Percentiles rank a stretch among this genome's conserved stretches.
Evolutionary conservation across 495 filamentous ascomycete species (phyloP).

Genomic region (Penicillium turbatum): DNA sequence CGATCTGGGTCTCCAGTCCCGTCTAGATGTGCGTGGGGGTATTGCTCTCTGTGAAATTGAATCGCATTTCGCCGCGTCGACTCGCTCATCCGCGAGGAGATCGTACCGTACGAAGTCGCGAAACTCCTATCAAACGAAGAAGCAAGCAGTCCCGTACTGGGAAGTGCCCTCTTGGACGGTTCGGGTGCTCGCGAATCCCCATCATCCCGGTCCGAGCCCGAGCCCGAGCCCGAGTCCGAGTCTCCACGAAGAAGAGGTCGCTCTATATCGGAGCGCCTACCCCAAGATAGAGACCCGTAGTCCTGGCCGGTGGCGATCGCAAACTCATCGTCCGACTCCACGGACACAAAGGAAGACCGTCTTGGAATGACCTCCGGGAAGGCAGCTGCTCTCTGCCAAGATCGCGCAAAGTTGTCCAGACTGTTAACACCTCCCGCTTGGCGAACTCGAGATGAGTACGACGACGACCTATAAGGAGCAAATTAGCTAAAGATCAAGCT

Average conservation of each 20-base stretch:
- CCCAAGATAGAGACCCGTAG: conserved; percentile 20
- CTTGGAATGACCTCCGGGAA: conserved; percentile 82
- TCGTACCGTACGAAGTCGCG: conserved; percentile 73
- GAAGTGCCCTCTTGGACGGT: conserved; percentile 19
- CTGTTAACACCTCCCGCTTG: conserved; percentile 89
- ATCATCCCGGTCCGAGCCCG: conserved; percentile 20
- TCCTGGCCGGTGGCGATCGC: conserved; percentile 26
- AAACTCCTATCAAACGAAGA: conserved; percentile 67
- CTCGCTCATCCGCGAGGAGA: conserved; percentile 63
- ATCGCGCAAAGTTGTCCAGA: conserved; percentile 89
- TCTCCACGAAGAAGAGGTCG: conserved; percentile 28
- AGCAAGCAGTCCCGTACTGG: conserved; percentile 24
- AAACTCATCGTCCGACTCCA: conserved; percentile 46
- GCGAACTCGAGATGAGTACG: conserved; percentile 70
- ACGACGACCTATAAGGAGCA: conserved; percentile 41
- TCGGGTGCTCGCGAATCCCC: conserved; percentile 11
- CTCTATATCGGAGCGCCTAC: conserved; percentile 22
- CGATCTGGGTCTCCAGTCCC: conserved; percentile 58
- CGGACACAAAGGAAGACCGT: conserved; percentile 63
- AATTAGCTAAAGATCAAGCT: neutral
- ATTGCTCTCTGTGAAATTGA: conserved; percentile 67
- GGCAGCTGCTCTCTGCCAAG: conserved; percentile 86
- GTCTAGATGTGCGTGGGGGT: conserved; percentile 55
- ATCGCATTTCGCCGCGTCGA: conserved; percentile 68
- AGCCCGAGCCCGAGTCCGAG: conserved; percentile 16